phyloP scores from a whole-genome alignment of 2,329 filamentous ascomycete genomes.

The Cytospora mali region DNA sequence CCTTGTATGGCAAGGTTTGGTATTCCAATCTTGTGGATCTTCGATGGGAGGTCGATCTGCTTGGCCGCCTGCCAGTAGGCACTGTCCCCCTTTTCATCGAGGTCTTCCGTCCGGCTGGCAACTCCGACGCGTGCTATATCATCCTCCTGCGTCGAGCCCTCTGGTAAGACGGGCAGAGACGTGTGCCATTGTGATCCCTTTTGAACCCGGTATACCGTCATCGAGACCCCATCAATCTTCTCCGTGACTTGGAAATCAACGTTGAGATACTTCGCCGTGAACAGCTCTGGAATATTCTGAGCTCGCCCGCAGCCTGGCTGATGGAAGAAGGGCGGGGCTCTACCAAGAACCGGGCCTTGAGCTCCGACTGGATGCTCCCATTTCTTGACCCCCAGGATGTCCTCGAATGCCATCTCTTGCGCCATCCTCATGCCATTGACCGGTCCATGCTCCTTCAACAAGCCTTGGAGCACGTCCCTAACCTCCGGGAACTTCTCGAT shows the following conservation, averaged over 20 bases:
- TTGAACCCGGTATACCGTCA: slow-evolving; percentile 36
- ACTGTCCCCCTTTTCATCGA: slow-evolving; percentile 28
- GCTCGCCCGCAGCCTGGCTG: slow-evolving; percentile 34
- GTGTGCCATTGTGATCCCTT: slow-evolving; percentile 31
- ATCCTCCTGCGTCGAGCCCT: slow-evolving; percentile 8
- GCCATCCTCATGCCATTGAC: slow-evolving; percentile 28
- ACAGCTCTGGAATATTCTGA: slow-evolving; percentile 33
- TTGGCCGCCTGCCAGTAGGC: slow-evolving; percentile 34
- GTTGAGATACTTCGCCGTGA: slow-evolving; percentile 23
- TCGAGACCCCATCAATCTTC: slow-evolving; percentile 39
- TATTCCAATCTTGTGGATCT: slow-evolving; percentile 28
- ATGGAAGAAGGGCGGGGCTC: slow-evolving; percentile 35
- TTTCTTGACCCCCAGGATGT: slow-evolving; percentile 35
- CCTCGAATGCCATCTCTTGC: slow-evolving; percentile 33
- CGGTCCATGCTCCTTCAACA: slow-evolving; percentile 28
- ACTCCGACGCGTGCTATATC: slow-evolving; percentile 32
- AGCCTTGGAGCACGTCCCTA: slow-evolving; percentile 12
- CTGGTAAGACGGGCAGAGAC: slow-evolving; percentile 27
- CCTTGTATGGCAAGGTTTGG: slow-evolving; percentile 36
- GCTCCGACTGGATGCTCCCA: slow-evolving; percentile 30
- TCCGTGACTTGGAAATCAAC: slow-evolving; percentile 37
- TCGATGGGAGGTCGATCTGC: slow-evolving; percentile 30
- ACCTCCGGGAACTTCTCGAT: slow-evolving; percentile 33
- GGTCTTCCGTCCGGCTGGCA: slow-evolving; percentile 29
- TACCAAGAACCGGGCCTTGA: slow-evolving; percentile 24